Evolutionary conservation across 257 asterid species (phyloP), one percentile per base, ranked within the genome.

Genomic region (Coffea canephora): DNA sequence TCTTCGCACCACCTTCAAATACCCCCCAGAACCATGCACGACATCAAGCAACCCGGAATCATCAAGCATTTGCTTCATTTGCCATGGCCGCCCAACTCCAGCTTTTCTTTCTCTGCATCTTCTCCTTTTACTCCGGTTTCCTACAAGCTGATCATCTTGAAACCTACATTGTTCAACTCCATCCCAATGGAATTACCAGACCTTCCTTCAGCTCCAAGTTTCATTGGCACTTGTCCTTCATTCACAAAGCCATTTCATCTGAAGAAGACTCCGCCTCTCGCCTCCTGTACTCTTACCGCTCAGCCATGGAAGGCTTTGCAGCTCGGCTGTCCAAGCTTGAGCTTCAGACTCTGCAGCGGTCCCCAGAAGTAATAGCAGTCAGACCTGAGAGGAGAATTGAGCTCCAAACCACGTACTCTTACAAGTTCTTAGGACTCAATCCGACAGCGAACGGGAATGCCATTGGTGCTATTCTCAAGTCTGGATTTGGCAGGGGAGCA

Each of bases 251-350:
- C 77, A 69, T 88, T 74, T 84, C 90, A 0, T 62, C 75, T 10
- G 82, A 79, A 31, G 89, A 88, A 3, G 88, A 88, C 43, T 72
- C 88, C 2, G 85, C 93, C 14, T 86, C 94, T 0, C 92, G 98
- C 67, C 91, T 95, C 46, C 34, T 95, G 43, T 95, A 95, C 75
- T 95, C 99, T 0, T 93, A 95, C 41, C 77, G 75, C 79, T 89
- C 89, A 14, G 94, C 97, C 18, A 81, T 95, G 84, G 97, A 91
- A 85, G 99, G 99, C 34, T 95, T 95, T 64, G 93, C 99, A 14
- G 99, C 98, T 76, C 94, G 69, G 21, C 90, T 95, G 61, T 80
- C 92, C 1, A 71, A 74, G 3, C 46, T 25, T 4, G 98, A 95
- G 87, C 87, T 87, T 4, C 84, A 86, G 77, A 50, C 64, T 25